phyloP scores from a whole-genome alignment of 805 yeast genomes.

The Starmerella etchellsii region DNA sequence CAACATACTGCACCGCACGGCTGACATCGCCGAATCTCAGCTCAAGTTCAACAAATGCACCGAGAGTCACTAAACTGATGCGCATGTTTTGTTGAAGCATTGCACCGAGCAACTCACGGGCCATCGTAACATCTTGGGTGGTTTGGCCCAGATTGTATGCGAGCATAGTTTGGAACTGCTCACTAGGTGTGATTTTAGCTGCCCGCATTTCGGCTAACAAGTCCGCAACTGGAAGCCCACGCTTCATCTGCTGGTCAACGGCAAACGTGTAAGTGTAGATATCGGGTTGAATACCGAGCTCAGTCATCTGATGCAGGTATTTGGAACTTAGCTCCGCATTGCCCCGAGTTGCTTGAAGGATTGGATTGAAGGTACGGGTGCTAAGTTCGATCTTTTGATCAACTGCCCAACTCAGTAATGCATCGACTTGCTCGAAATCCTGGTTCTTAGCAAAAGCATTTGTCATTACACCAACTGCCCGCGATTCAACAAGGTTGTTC shows the following conservation, averaged over 20 bases:
- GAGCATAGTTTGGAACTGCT: constrained; percentile 39
- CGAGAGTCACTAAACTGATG: constrained; percentile 22
- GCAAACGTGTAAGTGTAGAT: constrained; percentile 50
- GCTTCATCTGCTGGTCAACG: constrained; percentile 41
- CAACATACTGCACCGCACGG: constrained; percentile 10
- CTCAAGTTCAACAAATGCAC: constrained; percentile 26
- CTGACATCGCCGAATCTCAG: constrained; percentile 19
- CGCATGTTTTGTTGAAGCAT: constrained; percentile 17
- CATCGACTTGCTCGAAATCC: constrained; percentile 35
- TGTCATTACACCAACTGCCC: constrained; percentile 32
- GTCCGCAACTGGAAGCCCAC: constrained; percentile 32
- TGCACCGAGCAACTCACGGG: constrained; percentile 33
- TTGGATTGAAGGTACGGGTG: constrained; percentile 39
- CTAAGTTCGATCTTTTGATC: constrained; percentile 33
- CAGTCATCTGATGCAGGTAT: constrained; percentile 37
- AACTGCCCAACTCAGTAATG: constrained; percentile 24
- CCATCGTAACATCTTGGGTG: constrained; percentile 38
- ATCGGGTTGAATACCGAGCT: constrained; percentile 38
- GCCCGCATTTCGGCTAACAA: constrained; percentile 32
- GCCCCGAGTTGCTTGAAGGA: constrained; percentile 35
- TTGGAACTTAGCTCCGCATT: constrained; percentile 31
- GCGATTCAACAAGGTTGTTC: constrained; percentile 21
- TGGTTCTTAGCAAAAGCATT: constrained; percentile 34
- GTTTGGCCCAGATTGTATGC: constrained; percentile 41
- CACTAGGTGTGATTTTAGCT: constrained; percentile 29